These are phyloP conservation scores for Silene conica DNA, from an alignment of 148 eudicot genomes.

Conservation along the genomic window DNA sequence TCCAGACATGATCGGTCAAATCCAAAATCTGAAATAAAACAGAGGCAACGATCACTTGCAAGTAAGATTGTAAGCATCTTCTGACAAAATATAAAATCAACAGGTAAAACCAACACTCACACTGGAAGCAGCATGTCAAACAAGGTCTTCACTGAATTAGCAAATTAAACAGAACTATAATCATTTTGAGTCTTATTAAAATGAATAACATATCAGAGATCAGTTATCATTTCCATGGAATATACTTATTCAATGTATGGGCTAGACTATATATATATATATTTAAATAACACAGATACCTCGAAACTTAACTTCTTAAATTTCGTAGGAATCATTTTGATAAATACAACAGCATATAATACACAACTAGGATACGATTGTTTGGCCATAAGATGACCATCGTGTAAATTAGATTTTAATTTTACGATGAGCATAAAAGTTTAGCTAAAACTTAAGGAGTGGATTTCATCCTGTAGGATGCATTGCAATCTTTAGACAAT, in stretches of 20 bases:
- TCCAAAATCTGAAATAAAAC: constrained; percentile 56
- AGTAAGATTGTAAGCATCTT: constrained; percentile 2
- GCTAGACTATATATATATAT: not conserved
- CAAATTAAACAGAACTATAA: not conserved
- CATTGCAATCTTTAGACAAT: not conserved
- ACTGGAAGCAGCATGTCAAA: not conserved
- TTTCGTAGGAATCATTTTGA: not conserved
- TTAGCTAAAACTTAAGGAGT: not conserved
- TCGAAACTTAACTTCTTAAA: not conserved
- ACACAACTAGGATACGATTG: not conserved
- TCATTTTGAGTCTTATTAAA: not conserved
- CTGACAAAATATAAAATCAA: constrained; percentile 7
- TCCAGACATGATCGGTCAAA: constrained; percentile 97
- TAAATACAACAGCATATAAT: not conserved
- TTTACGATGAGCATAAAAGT: not conserved
- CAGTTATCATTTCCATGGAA: not conserved
- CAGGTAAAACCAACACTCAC: not conserved
- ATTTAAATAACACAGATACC: not conserved
- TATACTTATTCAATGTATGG: not conserved
- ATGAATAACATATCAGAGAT: not conserved
- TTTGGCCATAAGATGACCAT: not conserved
- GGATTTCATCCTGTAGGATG: not conserved
- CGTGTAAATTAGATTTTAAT: not conserved
- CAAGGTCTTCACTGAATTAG: not conserved
- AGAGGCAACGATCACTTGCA: constrained; percentile 8